Conservation (phyloP, 2,329 filamentous ascomycete species). For the Colletotrichum sp. region DNA sequence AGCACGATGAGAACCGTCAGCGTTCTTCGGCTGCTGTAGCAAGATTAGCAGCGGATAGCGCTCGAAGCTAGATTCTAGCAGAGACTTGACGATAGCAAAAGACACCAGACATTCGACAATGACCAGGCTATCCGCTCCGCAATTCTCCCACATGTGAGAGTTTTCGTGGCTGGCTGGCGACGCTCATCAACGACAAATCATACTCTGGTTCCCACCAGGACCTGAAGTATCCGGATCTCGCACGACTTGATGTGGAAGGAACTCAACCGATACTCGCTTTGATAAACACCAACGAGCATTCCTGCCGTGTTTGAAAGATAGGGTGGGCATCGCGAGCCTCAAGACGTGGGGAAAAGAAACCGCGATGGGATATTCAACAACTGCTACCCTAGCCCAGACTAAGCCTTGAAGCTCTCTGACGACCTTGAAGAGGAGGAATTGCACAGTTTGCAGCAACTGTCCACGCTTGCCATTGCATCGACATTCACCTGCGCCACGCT, state of each 20-base stretch:
- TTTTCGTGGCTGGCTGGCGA: conserved; percentile 30
- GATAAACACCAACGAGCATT: neutral
- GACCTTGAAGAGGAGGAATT: neutral
- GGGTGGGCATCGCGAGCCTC: neutral
- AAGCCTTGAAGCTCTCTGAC: neutral
- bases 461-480: neutral
- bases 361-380: neutral
- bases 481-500: neutral
- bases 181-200: conserved; percentile 9
- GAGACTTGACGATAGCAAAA: conserved; percentile 76
- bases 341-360: neutral
- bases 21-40: conserved; percentile 56
- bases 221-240: neutral
- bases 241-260: neutral
- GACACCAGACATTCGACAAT: conserved; percentile 52
- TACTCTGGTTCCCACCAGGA: neutral
- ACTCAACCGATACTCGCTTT: neutral
- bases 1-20: conserved; percentile 39
- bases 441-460: neutral
- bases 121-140: conserved; percentile 47
- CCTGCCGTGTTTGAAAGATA: neutral
- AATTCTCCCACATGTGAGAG: conserved; percentile 37
- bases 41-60: conserved; percentile 63
- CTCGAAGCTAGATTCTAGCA: conserved; percentile 70
- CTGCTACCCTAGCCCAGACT: neutral